phyloP scores from a whole-genome alignment of 169 alveolate species.

The Eimeria praecox region DNA sequence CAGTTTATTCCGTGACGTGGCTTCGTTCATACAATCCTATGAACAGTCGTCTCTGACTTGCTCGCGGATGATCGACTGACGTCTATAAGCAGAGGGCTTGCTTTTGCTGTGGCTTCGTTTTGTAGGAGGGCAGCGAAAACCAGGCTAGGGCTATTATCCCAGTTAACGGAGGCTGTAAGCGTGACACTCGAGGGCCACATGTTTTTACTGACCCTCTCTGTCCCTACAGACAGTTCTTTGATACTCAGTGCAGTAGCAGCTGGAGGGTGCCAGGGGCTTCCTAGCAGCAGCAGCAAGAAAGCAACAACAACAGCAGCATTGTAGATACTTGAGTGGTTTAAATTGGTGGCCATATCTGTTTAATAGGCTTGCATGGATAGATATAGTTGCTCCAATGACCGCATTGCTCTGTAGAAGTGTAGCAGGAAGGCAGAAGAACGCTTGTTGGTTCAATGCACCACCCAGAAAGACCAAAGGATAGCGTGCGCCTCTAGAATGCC shows the following conservation, averaged over 20 bases:
- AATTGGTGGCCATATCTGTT: background rate
- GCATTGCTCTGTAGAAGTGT: background rate
- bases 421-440: background rate
- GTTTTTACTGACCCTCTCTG: too few relatives aligned
- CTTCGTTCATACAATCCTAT: background rate
- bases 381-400: background rate
- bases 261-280: too few relatives aligned
- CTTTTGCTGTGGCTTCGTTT: background rate
- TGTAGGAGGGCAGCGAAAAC: background rate
- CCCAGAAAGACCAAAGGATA: background rate
- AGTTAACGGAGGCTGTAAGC: background rate
- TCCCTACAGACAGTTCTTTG: too few relatives aligned
- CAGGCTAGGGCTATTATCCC: background rate
- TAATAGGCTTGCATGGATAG: background rate
- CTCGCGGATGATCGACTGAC: background rate
- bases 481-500: background rate
- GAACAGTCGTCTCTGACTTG: background rate
- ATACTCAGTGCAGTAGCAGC: too few relatives aligned
- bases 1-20: background rate
- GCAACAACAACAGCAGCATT: too few relatives aligned
- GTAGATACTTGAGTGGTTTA: background rate
- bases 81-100: constrained; percentile 3
- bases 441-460: background rate
- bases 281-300: too few relatives aligned
- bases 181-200: background rate